Conservation (phyloP, 768 basidiomycete species). For the Mycena polygramma region DNA sequence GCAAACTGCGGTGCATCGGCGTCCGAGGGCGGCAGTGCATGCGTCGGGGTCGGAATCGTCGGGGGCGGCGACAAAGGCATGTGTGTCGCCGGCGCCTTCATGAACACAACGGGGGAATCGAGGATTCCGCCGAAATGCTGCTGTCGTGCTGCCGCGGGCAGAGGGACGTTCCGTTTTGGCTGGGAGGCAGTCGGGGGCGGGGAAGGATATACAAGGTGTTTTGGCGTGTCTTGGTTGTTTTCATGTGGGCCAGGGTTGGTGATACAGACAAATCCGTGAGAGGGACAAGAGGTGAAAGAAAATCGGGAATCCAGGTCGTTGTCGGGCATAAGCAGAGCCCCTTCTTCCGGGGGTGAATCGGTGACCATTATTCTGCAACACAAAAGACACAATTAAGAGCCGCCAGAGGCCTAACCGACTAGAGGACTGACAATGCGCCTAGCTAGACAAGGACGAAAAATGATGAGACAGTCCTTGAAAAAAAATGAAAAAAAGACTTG, state of each 20-base stretch:
- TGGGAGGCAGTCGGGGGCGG: slow-evolving; percentile 32
- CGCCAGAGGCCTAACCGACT: not conserved
- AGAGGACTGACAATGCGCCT: slow-evolving; percentile 30
- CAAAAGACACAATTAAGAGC: slow-evolving; percentile 20
- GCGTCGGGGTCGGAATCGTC: slow-evolving; percentile 31
- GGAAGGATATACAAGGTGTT: slow-evolving; percentile 33
- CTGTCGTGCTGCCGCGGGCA: slow-evolving; percentile 15
- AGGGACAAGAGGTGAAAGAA: slow-evolving; percentile 33
- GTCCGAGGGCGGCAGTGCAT: slow-evolving; percentile 27
- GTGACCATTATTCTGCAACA: slow-evolving; percentile 35
- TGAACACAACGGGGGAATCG: slow-evolving; percentile 32
- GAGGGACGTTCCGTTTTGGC: slow-evolving; percentile 32
- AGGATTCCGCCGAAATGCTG: slow-evolving; percentile 33
- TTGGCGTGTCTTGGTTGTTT: slow-evolving; percentile 14
- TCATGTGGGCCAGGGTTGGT: slow-evolving; percentile 21
- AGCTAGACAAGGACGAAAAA: slow-evolving; percentile 6
- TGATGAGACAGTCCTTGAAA: slow-evolving; percentile 16
- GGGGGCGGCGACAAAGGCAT: slow-evolving; percentile 28
- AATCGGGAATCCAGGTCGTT: slow-evolving; percentile 19
- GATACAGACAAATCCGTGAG: slow-evolving; percentile 35
- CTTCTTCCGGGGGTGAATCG: slow-evolving; percentile 12
- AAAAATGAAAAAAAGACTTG: slow-evolving; percentile 11
- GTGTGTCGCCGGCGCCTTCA: slow-evolving; percentile 17
- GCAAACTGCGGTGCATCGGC: not conserved
- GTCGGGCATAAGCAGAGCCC: slow-evolving; percentile 15